phyloP scores from a whole-genome alignment of 352 stramenopile species.

The Globisporangium solare region DNA sequence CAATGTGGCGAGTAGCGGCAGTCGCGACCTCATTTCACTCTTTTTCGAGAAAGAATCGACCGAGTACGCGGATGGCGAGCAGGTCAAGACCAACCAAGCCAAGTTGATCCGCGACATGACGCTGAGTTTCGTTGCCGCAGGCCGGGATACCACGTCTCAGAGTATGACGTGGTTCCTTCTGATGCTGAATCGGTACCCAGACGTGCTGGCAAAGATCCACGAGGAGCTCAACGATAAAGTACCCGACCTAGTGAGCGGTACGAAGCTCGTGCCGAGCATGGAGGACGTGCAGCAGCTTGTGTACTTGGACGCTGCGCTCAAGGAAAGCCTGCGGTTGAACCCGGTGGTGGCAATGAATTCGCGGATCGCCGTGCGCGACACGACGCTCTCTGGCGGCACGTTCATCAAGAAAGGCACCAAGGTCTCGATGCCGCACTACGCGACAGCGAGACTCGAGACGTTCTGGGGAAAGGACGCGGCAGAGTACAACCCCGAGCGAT shows the following conservation, averaged over 20 bases:
- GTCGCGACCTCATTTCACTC: constrained; percentile 40
- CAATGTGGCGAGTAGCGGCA: not conserved
- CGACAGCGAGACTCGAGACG: constrained; percentile 22
- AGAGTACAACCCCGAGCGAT: constrained; percentile 47
- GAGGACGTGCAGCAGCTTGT: constrained; percentile 43
- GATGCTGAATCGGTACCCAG: constrained; percentile 61
- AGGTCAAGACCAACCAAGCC: not conserved
- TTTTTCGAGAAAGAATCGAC: constrained; percentile 39
- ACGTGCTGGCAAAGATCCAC: constrained; percentile 24
- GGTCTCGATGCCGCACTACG: constrained; percentile 39
- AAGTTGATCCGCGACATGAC: constrained; percentile 70
- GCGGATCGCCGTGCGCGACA: constrained; percentile 27
- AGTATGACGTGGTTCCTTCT: constrained; percentile 75
- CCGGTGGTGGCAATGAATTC: constrained; percentile 33
- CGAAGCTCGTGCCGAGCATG: constrained; percentile 20
- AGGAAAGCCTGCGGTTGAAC: constrained; percentile 48
- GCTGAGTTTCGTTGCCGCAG: constrained; percentile 78
- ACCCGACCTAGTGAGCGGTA: constrained; percentile 15
- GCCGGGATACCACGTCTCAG: constrained; percentile 67
- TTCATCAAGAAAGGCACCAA: constrained; percentile 27
- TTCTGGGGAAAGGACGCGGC: constrained; percentile 41
- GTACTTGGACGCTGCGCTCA: constrained; percentile 41
- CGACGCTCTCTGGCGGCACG: constrained; percentile 43
- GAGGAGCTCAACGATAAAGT: constrained; percentile 28
- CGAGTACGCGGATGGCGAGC: constrained; percentile 9